A percentile compares a stretch with the other conserved stretches of the same genome.
Conservation (phyloP, 169 alveolate species). For the Eimeria brunetti region DNA sequence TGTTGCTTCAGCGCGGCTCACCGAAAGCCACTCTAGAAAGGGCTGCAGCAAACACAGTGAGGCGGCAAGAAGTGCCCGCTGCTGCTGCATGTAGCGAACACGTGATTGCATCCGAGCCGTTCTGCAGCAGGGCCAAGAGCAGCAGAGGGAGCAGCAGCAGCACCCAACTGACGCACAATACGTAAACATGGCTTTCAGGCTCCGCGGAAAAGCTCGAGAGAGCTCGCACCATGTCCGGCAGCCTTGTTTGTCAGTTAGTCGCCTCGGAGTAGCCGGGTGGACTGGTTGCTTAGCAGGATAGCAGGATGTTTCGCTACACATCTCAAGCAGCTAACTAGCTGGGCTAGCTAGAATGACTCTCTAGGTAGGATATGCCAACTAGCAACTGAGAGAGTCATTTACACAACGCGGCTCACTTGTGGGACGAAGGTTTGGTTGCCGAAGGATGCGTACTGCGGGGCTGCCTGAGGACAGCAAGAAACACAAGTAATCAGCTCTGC, state of each 20-base stretch:
- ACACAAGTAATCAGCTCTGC: background rate
- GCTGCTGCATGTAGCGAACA: slow-evolving; percentile 67
- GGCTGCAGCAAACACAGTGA: slow-evolving; percentile 54
- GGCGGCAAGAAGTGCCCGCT: slow-evolving; percentile 70
- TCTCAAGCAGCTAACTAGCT: background rate
- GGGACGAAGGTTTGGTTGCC: slow-evolving; percentile 56
- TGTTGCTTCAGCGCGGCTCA: background rate
- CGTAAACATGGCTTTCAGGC: background rate
- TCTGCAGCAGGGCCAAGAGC: slow-evolving; percentile 28
- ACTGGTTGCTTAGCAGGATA: background rate
- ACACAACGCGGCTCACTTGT: background rate
- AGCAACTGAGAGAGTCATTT: background rate
- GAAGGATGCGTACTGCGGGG: slow-evolving; percentile 53
- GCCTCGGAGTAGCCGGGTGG: background rate
- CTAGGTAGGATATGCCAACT: too few species aligned
- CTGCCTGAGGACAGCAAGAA: slow-evolving; percentile 6
- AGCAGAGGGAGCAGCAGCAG: background rate
- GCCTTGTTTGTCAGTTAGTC: background rate
- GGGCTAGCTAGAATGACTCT: too few species aligned
- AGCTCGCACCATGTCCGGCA: background rate
- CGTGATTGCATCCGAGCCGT: slow-evolving; percentile 35
- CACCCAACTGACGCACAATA: background rate
- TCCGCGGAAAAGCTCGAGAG: background rate
- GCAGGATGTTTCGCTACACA: background rate
- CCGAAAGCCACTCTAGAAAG: slow-evolving; percentile 63